Conservation (phyloP, 495 filamentous ascomycete species). For the Penicillium coffeae region DNA sequence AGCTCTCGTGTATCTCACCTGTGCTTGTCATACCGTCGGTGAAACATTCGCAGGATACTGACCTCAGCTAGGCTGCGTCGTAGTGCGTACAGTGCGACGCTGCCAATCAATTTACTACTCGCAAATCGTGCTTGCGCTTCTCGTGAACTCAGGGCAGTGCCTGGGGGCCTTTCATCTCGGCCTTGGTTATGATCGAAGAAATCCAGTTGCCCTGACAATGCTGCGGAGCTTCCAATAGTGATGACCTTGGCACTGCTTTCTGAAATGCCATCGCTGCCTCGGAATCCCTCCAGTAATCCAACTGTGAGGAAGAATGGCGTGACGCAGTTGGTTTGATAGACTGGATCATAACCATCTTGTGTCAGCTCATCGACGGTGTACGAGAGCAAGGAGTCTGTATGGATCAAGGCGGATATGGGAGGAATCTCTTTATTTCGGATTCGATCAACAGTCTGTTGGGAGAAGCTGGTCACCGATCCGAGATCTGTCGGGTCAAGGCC, state of each 20-base stretch:
- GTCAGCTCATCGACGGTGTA: slow-evolving; percentile 34
- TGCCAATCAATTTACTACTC: slow-evolving; percentile 40
- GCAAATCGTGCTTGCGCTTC: slow-evolving; percentile 35
- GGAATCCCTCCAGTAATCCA: slow-evolving; percentile 39
- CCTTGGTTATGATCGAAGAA: slow-evolving; percentile 31
- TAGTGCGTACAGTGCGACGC: slow-evolving; percentile 40
- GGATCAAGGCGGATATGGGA: slow-evolving; percentile 34
- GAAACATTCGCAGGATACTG: slow-evolving; percentile 5
- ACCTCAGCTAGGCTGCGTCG: slow-evolving; percentile 39
- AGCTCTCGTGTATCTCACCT: not conserved
- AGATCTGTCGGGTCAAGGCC: slow-evolving; percentile 33
- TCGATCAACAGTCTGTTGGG: slow-evolving; percentile 32
- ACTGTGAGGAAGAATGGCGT: slow-evolving; percentile 39
- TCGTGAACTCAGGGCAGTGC: slow-evolving; percentile 27
- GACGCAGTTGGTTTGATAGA: slow-evolving; percentile 42
- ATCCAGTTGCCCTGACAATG: slow-evolving; percentile 33
- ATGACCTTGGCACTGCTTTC: slow-evolving; percentile 37
- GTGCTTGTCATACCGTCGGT: not conserved
- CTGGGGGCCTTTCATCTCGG: slow-evolving; percentile 12
- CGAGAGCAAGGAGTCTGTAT: slow-evolving; percentile 36
- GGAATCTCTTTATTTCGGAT: slow-evolving; percentile 37
- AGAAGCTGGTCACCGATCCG: slow-evolving; percentile 31
- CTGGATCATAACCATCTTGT: slow-evolving; percentile 36
- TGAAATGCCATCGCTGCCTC: slow-evolving; percentile 32
- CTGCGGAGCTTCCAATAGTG: slow-evolving; percentile 36